Base-by-base conservation (phyloP, 768 basidiomycete species). In the Ephemerocybe angulata region DNA sequence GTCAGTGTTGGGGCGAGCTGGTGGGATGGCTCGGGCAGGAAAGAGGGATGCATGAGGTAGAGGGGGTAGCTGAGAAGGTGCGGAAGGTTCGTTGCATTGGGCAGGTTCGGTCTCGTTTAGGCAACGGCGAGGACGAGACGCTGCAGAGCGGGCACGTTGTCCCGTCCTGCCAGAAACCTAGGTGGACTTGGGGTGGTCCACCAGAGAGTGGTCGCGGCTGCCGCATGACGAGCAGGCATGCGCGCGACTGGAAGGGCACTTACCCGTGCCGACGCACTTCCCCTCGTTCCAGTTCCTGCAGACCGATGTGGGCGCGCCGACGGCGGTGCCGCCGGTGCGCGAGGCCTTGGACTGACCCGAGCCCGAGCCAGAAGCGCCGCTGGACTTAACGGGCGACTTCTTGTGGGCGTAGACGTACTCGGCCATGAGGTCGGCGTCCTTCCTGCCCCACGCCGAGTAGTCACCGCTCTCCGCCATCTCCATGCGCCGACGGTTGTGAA, bases 1-100 rank as follows among this genome's bases (percentile, higher is more conserved):
- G 33, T 59, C 43, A 13, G 64, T 58, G 47, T 68, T 68, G 28
- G 65, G 65, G 31, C 52, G 62, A 25, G 50, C 38, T 19, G 53
- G 56, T 4, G 52, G 56, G 1, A 30, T 3, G 27, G 44, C 11
- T 2, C 10, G 24, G 19, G 25, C 43, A 19, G 56, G 52, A 33
- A 54, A 58, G 3, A 52, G 7, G 15, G 33, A 4, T 6, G 30
- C 25, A 37, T 58, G 44, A 19, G 13, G 31, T 3, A 29, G 13
- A 27, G 27, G n/a, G 10, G 25, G n/a, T n/a, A n/a, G n/a, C n/a
- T n/a, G n/a, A 15, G 29, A 27, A 31, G 15, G 28, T 3, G 10
- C 7, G n/a, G 5, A 4, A 8, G 29, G 17, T 15, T 21, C 25
- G 10, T 17, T n/a, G n/a, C n/a, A n/a, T n/a, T n/a, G n/a, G n/a